Base-by-base conservation (phyloP, 2,329 filamentous ascomycete species). In the Pseudogymnoascus sp. region DNA sequence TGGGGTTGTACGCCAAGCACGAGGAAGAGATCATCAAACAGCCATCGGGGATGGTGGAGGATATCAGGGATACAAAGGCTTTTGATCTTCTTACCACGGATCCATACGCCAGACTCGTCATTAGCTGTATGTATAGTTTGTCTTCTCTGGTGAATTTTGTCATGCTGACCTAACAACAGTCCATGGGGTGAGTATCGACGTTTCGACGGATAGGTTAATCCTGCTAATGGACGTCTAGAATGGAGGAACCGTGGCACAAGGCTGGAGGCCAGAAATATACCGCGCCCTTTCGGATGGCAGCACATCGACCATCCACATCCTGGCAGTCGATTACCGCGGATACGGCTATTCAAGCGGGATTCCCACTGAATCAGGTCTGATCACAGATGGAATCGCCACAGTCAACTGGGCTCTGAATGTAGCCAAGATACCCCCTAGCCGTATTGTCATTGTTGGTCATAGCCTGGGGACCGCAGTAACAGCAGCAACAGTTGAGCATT, bases 271-370 rank as follows among this genome's bases (percentile, higher is more conserved):
- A 2, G 79, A 84, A 30, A 88, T 84, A 60, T 95, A 95, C 71
- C 89, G 91, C 66, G 80, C 85, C 45, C 76, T 96, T 39, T 83
- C 90, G 3, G 82, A 87, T 58, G 83, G 85, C 2, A 88, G 87
- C 1, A 81, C 80, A 0, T 84, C 78, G 0, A 77, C 81, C 60
- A 82, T 91, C 59, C 92, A 96, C 69, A 82, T 96, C 45, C 77
- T 96, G n/a, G 83, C 90, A 37, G 84, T 96, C 67, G 91, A 96
- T 76, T 96, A 96, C 73, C 87, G 92, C 15, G 92, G 92, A 5
- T 96, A 90, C 66, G 92, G 91, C 0, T 79, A 82, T 37, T 94
- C 89, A 7, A 89, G 85, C 0, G 90, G 92, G n/a, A 75, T 74
- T 3, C 92, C 92, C 0, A 86, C 85, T 0, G 92, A 97, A 74